Evolutionary conservation across 768 basidiomycete species (phyloP), one percentile per base, ranked within the genome.

Genomic region (Hypholoma sublateritium): DNA sequence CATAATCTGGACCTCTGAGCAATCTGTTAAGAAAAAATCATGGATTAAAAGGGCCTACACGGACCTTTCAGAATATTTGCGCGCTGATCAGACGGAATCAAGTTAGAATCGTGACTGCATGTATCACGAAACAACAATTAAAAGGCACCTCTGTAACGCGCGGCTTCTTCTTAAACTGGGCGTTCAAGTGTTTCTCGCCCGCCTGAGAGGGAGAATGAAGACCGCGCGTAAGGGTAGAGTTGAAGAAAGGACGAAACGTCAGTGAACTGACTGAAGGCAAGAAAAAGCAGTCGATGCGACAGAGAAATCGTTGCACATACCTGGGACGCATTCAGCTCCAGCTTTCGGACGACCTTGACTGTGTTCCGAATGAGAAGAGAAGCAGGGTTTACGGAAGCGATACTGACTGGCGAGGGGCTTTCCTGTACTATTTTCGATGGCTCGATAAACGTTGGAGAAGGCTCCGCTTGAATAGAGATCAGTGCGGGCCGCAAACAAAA

Each of bases 361-460:
- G 65, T 12, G 65, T 67, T 62, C 65, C 46, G 47, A 56, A 41
- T 65, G 45, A 57, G 54, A 39, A 56, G 34, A 55, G 61, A 59
- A 25, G 53, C n/a, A 43, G 59, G 6, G 57, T 28, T 53, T 34
- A 34, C 41, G 43, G 32, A 60, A 55, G 56, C 22, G 28, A 53
- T 21, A 79, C 81, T 63, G 69, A 88, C 95, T 88, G 62, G 95
- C 95, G 43, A 95, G 88, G 70, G 86, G 89, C 66, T 86, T 81
- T 41, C 87, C 86, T 11, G 86, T 88, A 36, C 79, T 75, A 47
- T 84, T 78, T 69, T 98, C 91, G 53, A 89, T 64, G 13, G 94
- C 96, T 69, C 91, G 92, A 81, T 96, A 99, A 8, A 99, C 96
- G 68, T 97, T 93, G n/a, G 95, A 98, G 71, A 99, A 99, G 42